Conservation (phyloP, 768 basidiomycete species). For the Gelatoporia subvermispora region DNA sequence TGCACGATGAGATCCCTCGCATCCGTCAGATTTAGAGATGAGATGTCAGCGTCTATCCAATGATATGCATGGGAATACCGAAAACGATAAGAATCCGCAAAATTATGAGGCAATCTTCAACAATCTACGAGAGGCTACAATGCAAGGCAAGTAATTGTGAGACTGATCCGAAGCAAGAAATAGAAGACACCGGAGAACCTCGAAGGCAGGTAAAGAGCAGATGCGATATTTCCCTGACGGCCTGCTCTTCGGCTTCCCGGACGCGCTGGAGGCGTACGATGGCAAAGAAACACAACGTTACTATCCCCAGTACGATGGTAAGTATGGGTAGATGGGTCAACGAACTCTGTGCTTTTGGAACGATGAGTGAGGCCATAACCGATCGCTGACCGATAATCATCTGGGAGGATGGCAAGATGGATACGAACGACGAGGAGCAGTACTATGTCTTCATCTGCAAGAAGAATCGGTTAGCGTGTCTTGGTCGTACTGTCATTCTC, state of each 20-base stretch:
- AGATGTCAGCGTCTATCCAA: too few species aligned
- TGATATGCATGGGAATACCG: too few species aligned
- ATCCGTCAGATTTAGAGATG: too few species aligned
- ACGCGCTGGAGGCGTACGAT: constrained; percentile 49
- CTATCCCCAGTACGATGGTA: constrained; percentile 61
- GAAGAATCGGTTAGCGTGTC: constrained; percentile 36
- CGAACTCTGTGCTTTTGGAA: constrained; percentile 68
- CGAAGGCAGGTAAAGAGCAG: too few species aligned
- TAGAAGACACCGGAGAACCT: too few species aligned
- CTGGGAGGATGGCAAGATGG: constrained; percentile 55
- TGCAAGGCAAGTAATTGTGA: too few species aligned
- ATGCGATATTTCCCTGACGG: constrained; percentile 87
- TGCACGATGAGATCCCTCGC: too few species aligned
- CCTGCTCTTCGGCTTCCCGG: constrained; percentile 66
- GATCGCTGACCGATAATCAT: constrained; percentile 50
- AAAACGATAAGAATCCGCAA: too few species aligned
- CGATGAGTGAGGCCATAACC: constrained; percentile 85
- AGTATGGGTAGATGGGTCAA: constrained; percentile 73
- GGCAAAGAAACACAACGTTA: constrained; percentile 49
- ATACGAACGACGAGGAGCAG: constrained; percentile 62
- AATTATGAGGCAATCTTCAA: too few species aligned
- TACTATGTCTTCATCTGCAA: constrained; percentile 68
- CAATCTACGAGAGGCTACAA: too few species aligned
- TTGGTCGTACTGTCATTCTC: too few species aligned
- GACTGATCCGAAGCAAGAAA: too few species aligned